phyloP scores from a whole-genome alignment of 805 yeast species.

The Candida xyloterini region DNA sequence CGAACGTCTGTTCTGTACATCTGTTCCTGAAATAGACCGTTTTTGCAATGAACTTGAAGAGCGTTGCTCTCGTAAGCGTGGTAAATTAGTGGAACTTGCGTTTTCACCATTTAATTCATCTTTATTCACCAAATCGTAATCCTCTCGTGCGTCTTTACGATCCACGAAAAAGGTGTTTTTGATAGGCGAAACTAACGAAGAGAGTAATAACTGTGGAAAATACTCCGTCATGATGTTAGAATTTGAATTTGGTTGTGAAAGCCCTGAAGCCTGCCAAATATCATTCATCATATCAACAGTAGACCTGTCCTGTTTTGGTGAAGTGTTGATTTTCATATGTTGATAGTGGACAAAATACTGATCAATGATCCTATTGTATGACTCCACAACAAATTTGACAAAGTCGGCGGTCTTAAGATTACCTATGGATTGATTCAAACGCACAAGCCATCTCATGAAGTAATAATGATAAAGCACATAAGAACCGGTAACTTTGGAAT shows the following conservation, averaged over 20 bases:
- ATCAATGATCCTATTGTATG: conserved; percentile 18
- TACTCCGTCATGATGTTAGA: conserved; percentile 4
- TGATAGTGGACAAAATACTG: conserved; percentile 9
- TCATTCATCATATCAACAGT: conserved; percentile 11
- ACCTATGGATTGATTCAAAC: conserved; percentile 20
- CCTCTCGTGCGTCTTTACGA: conserved; percentile 27
- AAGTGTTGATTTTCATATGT: conserved; percentile 11
- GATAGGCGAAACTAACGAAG: conserved; percentile 18
- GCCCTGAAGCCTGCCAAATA: conserved; percentile 9
- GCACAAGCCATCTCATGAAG: conserved; percentile 53
- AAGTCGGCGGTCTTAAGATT: conserved; percentile 16
- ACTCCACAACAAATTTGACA: neutral
- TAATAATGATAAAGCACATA: conserved; percentile 45
- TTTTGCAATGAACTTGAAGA: conserved; percentile 13
- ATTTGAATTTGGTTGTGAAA: neutral
- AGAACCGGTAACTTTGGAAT: conserved; percentile 46
- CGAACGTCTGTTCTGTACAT: conserved; percentile 16
- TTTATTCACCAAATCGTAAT: conserved; percentile 46
- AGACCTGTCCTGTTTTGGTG: conserved; percentile 4
- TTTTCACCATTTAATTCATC: conserved; percentile 23
- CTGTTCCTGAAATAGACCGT: conserved; percentile 5
- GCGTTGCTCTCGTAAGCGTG: conserved; percentile 13
- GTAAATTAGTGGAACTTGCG: conserved; percentile 9
- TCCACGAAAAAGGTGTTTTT: conserved; percentile 4
- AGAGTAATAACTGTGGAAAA: conserved; percentile 15